A percentile compares a stretch with the other conserved stretches of the same genome.
Conservation (phyloP, 1,284 basidiomycete genomes). For the Cutaneotrichosporon curvatum region DNA sequence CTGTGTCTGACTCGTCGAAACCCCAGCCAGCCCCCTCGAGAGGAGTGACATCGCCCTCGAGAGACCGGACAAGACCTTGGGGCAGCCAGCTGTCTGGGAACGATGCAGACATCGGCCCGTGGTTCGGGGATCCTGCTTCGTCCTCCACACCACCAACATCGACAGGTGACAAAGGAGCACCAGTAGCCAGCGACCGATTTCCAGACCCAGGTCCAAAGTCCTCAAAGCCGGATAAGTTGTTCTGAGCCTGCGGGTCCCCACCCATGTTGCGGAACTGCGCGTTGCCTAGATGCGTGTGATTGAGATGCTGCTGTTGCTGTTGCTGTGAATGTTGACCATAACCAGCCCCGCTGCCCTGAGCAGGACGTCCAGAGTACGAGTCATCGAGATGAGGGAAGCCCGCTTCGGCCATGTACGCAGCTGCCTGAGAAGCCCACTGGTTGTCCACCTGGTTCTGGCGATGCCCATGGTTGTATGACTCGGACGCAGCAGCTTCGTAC, state of each 20-base stretch:
- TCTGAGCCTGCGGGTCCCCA: constrained; percentile 10
- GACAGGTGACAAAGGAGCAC: constrained; percentile 6
- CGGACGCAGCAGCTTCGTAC: constrained; percentile 40
- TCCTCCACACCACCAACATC: constrained; percentile 6
- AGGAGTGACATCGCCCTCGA: constrained; percentile 44
- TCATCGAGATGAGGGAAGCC: constrained; percentile 41
- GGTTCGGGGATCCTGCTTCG: constrained; percentile 42
- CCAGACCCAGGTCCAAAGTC: constrained; percentile 43
- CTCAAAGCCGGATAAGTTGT: constrained; percentile 42
- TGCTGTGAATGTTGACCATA: constrained; percentile 22
- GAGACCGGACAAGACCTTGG: constrained; percentile 44
- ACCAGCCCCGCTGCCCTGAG: too few species aligned
- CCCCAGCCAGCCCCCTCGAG: constrained; percentile 21
- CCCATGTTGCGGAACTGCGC: constrained; percentile 24
- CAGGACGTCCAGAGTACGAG: constrained; percentile 38
- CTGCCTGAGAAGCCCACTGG: constrained; percentile 40
- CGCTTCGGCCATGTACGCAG: constrained; percentile 43
- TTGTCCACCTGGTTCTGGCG: constrained; percentile 25
- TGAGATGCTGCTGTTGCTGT: constrained; percentile 1
- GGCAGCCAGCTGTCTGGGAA: constrained; percentile 44
- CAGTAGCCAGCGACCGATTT: constrained; percentile 10
- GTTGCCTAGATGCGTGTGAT: constrained; percentile 16
- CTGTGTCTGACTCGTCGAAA: constrained; percentile 8
- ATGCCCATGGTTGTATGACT: constrained; percentile 31
- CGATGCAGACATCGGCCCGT: constrained; percentile 40